phyloP scores from a whole-genome alignment of 2,329 filamentous ascomycete genomes.

The Hypoxylon sp. region DNA sequence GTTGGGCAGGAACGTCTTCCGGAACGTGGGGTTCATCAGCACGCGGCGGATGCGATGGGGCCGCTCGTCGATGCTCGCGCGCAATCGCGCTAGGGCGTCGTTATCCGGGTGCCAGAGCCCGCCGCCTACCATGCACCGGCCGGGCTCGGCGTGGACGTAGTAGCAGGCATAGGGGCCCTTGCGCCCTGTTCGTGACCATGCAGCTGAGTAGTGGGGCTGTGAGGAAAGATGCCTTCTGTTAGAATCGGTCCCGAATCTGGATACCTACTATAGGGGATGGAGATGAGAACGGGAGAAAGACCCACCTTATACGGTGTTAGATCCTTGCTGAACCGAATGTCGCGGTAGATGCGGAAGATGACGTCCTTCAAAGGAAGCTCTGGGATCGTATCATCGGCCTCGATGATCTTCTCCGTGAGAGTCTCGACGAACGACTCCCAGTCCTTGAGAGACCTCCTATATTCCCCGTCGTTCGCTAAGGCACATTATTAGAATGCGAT shows the following conservation, averaged over 20 bases:
- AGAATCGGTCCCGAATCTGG: background rate
- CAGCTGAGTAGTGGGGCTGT: conserved; percentile 84
- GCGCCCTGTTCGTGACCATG: conserved; percentile 88
- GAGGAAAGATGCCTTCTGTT: background rate
- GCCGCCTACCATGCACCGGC: conserved; percentile 80
- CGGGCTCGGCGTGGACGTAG: conserved; percentile 86
- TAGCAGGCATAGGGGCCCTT: conserved; percentile 92
- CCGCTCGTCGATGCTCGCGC: conserved; percentile 81
- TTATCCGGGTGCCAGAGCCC: conserved; percentile 86
- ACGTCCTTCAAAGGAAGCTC: conserved; percentile 89
- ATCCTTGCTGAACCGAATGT: conserved; percentile 87
- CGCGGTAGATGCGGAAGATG: conserved; percentile 88
- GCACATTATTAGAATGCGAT: conserved; percentile 10
- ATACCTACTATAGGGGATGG: conserved; percentile 27
- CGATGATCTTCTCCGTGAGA: conserved; percentile 78
- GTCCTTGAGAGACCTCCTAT: conserved; percentile 82
- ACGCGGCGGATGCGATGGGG: conserved; percentile 78
- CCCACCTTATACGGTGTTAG: conserved; percentile 89
- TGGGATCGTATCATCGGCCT: conserved; percentile 84
- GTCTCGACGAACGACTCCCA: conserved; percentile 84
- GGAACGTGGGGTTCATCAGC: conserved; percentile 73
- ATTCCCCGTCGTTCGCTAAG: conserved; percentile 83
- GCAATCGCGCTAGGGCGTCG: conserved; percentile 74
- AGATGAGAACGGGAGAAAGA: conserved; percentile 28
- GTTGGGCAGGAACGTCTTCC: conserved; percentile 74